Evolutionary conservation across 345 rosid genomes (phyloP).

Genomic region (Pistacia atlantica): DNA sequence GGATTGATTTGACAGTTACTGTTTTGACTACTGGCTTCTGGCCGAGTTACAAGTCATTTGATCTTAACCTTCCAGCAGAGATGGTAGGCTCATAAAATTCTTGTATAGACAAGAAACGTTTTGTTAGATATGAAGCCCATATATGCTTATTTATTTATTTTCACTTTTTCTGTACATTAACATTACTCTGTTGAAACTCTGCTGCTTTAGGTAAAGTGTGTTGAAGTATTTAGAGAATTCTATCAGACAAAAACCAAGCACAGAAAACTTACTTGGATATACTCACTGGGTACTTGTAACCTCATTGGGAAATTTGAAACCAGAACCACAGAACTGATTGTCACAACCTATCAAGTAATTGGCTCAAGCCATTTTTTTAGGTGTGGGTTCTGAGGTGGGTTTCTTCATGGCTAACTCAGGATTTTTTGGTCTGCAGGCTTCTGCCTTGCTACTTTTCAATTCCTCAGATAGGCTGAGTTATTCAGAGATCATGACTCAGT

Average conservation of each 20-base stretch:
- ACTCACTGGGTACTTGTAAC: slow-evolving; percentile 67
- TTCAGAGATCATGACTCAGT: slow-evolving; percentile 64
- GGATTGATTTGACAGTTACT: slow-evolving; percentile 65
- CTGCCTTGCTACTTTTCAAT: slow-evolving; percentile 64
- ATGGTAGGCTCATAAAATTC: slow-evolving; percentile 42
- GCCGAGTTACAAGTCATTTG: slow-evolving; percentile 78
- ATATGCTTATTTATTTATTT: neutral
- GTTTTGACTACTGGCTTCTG: slow-evolving; percentile 79
- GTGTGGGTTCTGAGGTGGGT: neutral
- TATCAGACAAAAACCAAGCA: slow-evolving; percentile 59
- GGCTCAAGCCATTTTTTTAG: neutral
- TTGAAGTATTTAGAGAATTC: slow-evolving; percentile 68
- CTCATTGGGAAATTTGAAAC: slow-evolving; percentile 61
- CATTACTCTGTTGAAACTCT: neutral
- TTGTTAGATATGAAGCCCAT: neutral
- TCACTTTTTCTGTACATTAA: neutral
- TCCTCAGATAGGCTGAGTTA: slow-evolving; percentile 61
- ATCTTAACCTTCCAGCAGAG: slow-evolving; percentile 68
- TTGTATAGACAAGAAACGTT: neutral
- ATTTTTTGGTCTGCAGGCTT: slow-evolving; percentile 45
- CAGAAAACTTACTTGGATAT: slow-evolving; percentile 73
- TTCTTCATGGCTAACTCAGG: neutral
- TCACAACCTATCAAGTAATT: slow-evolving; percentile 66
- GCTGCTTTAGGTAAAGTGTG: slow-evolving; percentile 49
- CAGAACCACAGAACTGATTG: slow-evolving; percentile 62